Percentiles rank a stretch among this genome's conserved stretches.
Evolutionary conservation across 1,139 yeast species (phyloP).

Genomic region (Pichia sp.): DNA sequence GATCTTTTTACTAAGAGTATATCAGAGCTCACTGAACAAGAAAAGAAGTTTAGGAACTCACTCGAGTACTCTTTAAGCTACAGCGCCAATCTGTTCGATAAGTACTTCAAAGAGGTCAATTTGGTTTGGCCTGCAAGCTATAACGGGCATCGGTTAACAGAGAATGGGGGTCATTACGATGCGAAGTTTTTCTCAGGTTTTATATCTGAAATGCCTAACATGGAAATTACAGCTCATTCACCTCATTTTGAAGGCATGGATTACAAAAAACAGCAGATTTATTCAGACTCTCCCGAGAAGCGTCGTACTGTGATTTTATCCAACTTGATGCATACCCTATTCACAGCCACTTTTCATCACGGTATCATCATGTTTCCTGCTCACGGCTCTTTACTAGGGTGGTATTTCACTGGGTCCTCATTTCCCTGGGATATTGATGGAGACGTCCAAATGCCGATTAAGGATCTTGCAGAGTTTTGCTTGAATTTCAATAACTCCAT

Average conservation of each 20-base stretch:
- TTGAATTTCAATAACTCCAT: conserved; percentile 38
- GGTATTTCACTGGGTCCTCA: conserved; percentile 50
- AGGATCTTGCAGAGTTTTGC: conserved; percentile 36
- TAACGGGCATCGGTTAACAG: conserved; percentile 26
- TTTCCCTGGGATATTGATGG: conserved; percentile 53
- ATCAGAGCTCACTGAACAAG: conserved; percentile 8
- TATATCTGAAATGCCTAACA: conserved; percentile 19
- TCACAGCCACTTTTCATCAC: conserved; percentile 37
- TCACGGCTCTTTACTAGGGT: conserved; percentile 44
- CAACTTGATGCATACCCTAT: conserved; percentile 40
- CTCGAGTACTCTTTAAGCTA: conserved; percentile 27
- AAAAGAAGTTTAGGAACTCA: conserved; percentile 18
- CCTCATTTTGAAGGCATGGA: conserved; percentile 3
- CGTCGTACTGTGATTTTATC: conserved; percentile 37
- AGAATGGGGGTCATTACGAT: conserved; percentile 58
- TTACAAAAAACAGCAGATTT: not conserved
- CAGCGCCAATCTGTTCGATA: conserved; percentile 29
- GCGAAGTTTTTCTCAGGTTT: conserved; percentile 63
- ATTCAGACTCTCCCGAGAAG: conserved; percentile 13
- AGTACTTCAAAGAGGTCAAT: conserved; percentile 48
- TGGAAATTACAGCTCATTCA: conserved; percentile 6
- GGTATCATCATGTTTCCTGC: conserved; percentile 45
- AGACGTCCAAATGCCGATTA: conserved; percentile 52
- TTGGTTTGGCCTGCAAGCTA: conserved; percentile 25
- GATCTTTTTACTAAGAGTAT: not conserved